Evolutionary conservation across 73 alveolate species (phyloP), one percentile per base, ranked within the genome.

Genomic region (Uronychia setigera): DNA sequence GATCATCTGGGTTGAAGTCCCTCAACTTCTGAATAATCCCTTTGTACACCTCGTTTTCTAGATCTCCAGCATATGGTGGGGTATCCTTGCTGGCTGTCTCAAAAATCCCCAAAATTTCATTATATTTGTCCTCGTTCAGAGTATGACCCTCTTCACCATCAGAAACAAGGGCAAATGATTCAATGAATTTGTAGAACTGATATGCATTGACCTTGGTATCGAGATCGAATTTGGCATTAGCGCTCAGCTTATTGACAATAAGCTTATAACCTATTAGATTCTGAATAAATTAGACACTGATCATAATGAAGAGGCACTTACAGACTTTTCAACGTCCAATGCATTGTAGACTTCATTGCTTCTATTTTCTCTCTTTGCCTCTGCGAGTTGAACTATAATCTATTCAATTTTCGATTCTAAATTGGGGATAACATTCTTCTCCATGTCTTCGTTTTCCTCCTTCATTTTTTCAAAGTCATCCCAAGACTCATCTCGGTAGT

Each of bases 11-110:
- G 76, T n/a, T 33, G 58, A 79, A 76, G 82, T 76, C 60, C 31
- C 31, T 76, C 82, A 29, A 1, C 29, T 76, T 76, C 59, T 76
- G 58, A 32, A 19, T 76, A 19, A 29, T 9, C n/a, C 1, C 14
- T 30, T 82, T 78, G 60, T 88, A 88, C 13, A 67, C 31, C 32
- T 79, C 89, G 80, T 91, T 90, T 35, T 91, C 96, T 1, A 91
- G 74, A 32, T 90, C 87, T 25, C 96, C 96, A 26, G 83, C 85
- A 77, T 58, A 91, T n/a, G 96, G 96, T 58, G 96, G 92, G 29
- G 76, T 46, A 26, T 82, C 91, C 59, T 67, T 77, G 80, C 77
- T 67, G 1, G 92, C 91, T 59, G 35, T 85, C 59, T 90, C 93
- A 84, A 87, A 84, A 33, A 74, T 19, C 25, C 85, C 57, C 19